Evolutionary conservation across 129 eudicot genomes (phyloP).

Genomic region (Helianthus annuus): HanXRQr2.0-SUNRISE NC_035439.2:138347701-138348200

Average conservation of each 20-base stretch:
- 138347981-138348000: conserved; percentile 11
- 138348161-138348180: conserved; percentile 56
- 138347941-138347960: conserved; percentile 8
- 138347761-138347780: no score
- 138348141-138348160: conserved; percentile 74
- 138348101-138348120: conserved; percentile 57
- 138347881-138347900: conserved; percentile 6
- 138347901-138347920: conserved; percentile 1
- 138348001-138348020: conserved; percentile 1
- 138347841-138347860: no score
- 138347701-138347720: no score
- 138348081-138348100: conserved; percentile 48
- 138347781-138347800: no score
- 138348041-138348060: conserved; percentile 16
- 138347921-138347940: not conserved
- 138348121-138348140: conserved; percentile 44
- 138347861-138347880: no score
- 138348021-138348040: not conserved
- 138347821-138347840: no score
- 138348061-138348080: conserved; percentile 47
- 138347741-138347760: no score
- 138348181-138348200: conserved; percentile 42
- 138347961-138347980: conserved; percentile 16
- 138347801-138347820: no score
- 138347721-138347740: no score